These are phyloP conservation scores for Sugiyamaella pinicola DNA, from an alignment of 1,139 yeast species.

Conservation along the genomic window DNA sequence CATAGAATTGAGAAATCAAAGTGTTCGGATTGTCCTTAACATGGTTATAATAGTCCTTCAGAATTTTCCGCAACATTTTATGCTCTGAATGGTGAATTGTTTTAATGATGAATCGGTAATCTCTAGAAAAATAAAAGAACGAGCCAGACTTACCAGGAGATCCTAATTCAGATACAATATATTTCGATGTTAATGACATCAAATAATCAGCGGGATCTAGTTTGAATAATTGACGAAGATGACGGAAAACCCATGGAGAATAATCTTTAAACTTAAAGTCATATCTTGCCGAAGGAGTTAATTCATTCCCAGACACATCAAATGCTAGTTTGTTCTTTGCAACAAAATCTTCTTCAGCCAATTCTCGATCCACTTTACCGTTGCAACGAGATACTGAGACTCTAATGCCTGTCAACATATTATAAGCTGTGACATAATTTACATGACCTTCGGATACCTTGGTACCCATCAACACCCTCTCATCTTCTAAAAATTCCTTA, in stretches of 20 bases:
- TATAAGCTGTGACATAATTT: slow-evolving; percentile 91
- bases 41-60: slow-evolving; percentile 78
- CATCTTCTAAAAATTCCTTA: slow-evolving; percentile 56
- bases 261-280: slow-evolving; percentile 97
- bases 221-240: slow-evolving; percentile 74
- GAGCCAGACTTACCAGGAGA: slow-evolving; percentile 98
- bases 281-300: slow-evolving; percentile 90
- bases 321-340: slow-evolving; percentile 78
- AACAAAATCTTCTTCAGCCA: slow-evolving; percentile 69
- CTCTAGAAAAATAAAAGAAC: slow-evolving; percentile 91
- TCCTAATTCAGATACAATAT: slow-evolving; percentile 86
- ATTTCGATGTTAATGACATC: slow-evolving; percentile 88
- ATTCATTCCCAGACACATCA: slow-evolving; percentile 83
- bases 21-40: slow-evolving; percentile 86
- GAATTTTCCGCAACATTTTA: slow-evolving; percentile 70
- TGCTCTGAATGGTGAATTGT: slow-evolving; percentile 95
- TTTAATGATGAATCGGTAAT: slow-evolving; percentile 90
- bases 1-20: slow-evolving; percentile 88
- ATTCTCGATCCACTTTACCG: slow-evolving; percentile 77
- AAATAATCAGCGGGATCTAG: slow-evolving; percentile 95
- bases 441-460: slow-evolving; percentile 90
- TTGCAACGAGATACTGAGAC: slow-evolving; percentile 88
- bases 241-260: slow-evolving; percentile 91
- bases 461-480: slow-evolving; percentile 71
- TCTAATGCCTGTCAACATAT: slow-evolving; percentile 95